These are phyloP conservation scores for Cutaneotrichosporon sp. DNA, from an alignment of 1,284 basidiomycete genomes.

Conservation along the genomic window DNA sequence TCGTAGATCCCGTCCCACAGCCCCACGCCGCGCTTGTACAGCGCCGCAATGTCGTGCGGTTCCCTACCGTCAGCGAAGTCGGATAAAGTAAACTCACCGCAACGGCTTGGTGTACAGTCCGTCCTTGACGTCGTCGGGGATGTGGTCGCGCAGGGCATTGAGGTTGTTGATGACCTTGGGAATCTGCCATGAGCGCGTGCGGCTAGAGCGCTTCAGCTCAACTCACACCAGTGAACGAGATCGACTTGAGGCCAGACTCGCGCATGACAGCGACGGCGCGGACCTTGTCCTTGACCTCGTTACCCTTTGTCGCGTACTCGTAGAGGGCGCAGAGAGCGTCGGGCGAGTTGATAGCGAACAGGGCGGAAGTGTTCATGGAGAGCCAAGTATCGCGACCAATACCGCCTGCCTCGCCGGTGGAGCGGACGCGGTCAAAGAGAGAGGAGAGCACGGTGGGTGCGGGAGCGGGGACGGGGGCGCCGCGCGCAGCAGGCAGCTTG, in stretches of 20 bases:
- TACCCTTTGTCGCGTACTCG: conserved; percentile 27
- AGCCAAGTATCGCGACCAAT: conserved; percentile 33
- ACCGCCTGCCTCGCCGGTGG: conserved; percentile 17
- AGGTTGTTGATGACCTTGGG: conserved; percentile 70
- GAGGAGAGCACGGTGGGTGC: conserved; percentile 8
- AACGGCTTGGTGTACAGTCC: conserved; percentile 9
- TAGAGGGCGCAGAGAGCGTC: conserved; percentile 35
- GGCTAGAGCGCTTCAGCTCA: neutral
- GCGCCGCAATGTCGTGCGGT: conserved; percentile 59
- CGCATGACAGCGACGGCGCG: conserved; percentile 57
- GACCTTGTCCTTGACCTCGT: conserved; percentile 14
- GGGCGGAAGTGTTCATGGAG: conserved; percentile 33
- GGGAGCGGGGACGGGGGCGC: conserved; percentile 32
- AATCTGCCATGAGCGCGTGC: conserved; percentile 3
- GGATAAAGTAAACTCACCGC: conserved; percentile 53
- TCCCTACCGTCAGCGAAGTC: neutral
- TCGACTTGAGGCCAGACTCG: conserved; percentile 88
- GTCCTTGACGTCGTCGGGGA: conserved; percentile 67
- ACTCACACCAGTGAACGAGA: conserved; percentile 79
- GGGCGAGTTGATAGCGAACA: conserved; percentile 45
- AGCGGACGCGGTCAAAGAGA: conserved; percentile 33
- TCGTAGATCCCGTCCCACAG: conserved; percentile 90
- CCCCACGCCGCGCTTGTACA: conserved; percentile 59
- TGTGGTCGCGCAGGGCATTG: conserved; percentile 63
- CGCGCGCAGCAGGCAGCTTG: conserved; percentile 27